Percentiles rank a stretch among this genome's conserved stretches.
These are phyloP conservation scores for Amniculicola lignicola DNA, from an alignment of 495 filamentous ascomycete genomes.

Conservation along the genomic window DNA sequence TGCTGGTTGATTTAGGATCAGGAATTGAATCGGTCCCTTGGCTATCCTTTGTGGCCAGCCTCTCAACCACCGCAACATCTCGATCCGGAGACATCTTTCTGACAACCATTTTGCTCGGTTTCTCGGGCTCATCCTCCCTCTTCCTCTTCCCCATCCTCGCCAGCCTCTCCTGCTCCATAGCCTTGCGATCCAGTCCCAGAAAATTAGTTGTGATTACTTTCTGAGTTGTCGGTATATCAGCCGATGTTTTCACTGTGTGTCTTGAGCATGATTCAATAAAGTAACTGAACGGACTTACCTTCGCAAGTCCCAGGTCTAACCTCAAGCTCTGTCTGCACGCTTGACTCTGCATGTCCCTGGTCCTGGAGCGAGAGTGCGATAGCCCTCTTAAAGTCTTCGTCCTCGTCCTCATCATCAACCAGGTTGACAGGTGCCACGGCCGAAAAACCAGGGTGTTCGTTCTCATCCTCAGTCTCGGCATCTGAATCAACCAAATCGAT, in stretches of 20 bases:
- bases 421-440: too few relatives aligned
- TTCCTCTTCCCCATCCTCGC: conserved; percentile 55
- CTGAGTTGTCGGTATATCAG: neutral
- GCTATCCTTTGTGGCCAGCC: neutral
- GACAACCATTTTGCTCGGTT: conserved; percentile 14
- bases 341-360: neutral
- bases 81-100: neutral
- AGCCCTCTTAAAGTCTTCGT: conserved; percentile 24
- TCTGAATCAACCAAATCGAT: neutral
- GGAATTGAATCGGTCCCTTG: too few relatives aligned
- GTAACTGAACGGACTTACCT: neutral
- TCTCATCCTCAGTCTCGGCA: too few relatives aligned
- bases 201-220: conserved; percentile 31
- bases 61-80: too few relatives aligned
- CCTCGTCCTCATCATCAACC: conserved; percentile 4
- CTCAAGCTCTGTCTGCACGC: neutral
- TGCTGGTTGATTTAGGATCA: too few relatives aligned
- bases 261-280: too few relatives aligned
- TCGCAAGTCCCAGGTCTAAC: neutral
- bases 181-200: conserved; percentile 64
- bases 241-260: neutral
- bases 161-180: conserved; percentile 84
- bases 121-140: conserved; percentile 45
- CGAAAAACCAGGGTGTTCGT: too few relatives aligned
- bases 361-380: conserved; percentile 28